Base-by-base conservation (phyloP, 2,329 filamentous ascomycete species). In the Penicillium sclerotiorum region DNA sequence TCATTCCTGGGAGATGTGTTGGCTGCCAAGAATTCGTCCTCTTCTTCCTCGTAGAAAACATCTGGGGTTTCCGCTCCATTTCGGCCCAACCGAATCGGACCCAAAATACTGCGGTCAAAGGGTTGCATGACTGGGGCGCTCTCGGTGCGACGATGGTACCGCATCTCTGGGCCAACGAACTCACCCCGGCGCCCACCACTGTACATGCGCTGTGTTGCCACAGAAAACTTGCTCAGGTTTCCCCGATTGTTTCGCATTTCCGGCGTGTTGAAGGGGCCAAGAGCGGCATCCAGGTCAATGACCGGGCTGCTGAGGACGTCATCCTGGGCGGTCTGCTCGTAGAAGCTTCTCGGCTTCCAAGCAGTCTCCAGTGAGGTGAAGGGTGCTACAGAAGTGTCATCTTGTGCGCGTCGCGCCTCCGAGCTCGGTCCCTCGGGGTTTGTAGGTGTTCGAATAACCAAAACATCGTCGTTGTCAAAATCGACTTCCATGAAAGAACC, bases 201-300 rank as follows among this genome's bases (percentile, higher is more conserved):
- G 57, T 79, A 77, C 70, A 79, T 76, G 27, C 73, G 68, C 47
- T 68, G 72, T 5, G 71, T 71, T 40, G 69, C 71, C 41, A 66
- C 61, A 6, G 71, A 69, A 45, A 76, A 73, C 6, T 71, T 67
- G 47, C 67, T 72, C 20, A 63, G 60, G 3, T 64, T 53, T 50
- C 61, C 57, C 28, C 57, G 59, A 18, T 63, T 58, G 15, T 65
- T 61, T n/a, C 67, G 65, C 60, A 72, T 72, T 44, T 74, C 73
- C 7, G 75, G 73, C 0, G 91, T 95, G 62, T 95, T 94, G 71
- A 96, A 95, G 0, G 93, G 91, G 1, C 91, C 92, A 1, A 97
- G 80, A 21, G 93, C 94, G 15, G 92, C 93, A 73, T 99, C 94
- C 35, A 99, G 77, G 69, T 99, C 94, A 56, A 99, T 95, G 69